Percentiles rank a stretch among this genome's conserved stretches.
Conservation (phyloP, 2,329 filamentous ascomycete genomes). For the Plectosphaerella cucumerina region DNA sequence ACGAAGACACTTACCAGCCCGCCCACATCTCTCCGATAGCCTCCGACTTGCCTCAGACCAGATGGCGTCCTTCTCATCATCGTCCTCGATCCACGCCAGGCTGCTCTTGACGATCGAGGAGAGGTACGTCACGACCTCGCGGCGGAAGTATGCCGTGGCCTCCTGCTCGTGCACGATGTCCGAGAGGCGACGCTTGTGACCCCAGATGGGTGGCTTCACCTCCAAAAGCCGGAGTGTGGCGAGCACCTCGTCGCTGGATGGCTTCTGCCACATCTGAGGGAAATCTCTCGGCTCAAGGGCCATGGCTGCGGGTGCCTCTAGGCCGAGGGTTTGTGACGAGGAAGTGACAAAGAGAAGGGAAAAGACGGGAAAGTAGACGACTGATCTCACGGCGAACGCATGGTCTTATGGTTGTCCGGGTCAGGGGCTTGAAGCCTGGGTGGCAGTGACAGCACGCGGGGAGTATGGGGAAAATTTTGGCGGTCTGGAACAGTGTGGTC, state of each 20-base stretch:
- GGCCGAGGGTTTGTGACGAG: background rate
- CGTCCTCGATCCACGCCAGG: constrained; percentile 64
- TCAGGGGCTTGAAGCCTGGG: background rate
- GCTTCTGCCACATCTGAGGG: constrained; percentile 78
- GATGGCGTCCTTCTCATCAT: constrained; percentile 61
- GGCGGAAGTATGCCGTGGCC: constrained; percentile 37
- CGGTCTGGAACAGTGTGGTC: background rate
- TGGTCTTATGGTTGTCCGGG: no score
- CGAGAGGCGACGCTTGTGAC: constrained; percentile 35
- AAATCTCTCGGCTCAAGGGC: constrained; percentile 52
- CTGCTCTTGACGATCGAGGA: constrained; percentile 64
- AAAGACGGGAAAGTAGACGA: background rate
- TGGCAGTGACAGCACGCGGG: background rate
- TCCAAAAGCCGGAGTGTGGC: constrained; percentile 62
- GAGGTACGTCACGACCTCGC: constrained; percentile 61
- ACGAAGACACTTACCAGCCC: constrained; percentile 47
- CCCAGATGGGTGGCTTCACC: constrained; percentile 66
- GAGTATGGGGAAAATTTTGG: background rate
- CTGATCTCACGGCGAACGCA: no score
- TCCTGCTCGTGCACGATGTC: constrained; percentile 38
- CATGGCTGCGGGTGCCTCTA: constrained; percentile 15
- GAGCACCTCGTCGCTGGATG: constrained; percentile 60
- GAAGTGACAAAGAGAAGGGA: background rate
- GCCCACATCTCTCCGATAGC: constrained; percentile 80
- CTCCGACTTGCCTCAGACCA: constrained; percentile 78